A percentile compares a stretch with the other conserved stretches of the same genome.
phyloP scores from a whole-genome alignment of 768 basidiomycete genomes.

The Rhodotorula babjevae region DNA sequence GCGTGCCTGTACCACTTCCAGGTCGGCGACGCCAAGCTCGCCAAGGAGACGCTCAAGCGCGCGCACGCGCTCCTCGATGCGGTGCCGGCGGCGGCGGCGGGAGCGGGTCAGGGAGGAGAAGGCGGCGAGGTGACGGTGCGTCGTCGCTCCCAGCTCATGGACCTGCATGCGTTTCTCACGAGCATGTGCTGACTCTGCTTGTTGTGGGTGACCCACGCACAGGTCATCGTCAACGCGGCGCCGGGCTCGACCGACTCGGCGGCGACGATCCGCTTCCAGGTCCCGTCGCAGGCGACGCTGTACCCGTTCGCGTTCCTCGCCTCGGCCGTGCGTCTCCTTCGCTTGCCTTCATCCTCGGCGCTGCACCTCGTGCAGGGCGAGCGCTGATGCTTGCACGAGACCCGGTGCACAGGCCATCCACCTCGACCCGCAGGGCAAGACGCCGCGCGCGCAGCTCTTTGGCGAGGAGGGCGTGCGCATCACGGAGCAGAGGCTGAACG shows the following conservation, averaged over 20 bases:
- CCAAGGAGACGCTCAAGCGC: slow-evolving; percentile 17
- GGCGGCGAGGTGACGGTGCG: neutral
- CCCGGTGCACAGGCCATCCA: neutral
- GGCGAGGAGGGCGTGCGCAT: slow-evolving; percentile 17
- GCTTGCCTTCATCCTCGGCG: neutral
- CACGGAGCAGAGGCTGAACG: neutral
- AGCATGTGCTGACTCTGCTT: too few relatives aligned
- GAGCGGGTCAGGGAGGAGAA: neutral
- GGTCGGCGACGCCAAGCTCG: slow-evolving; percentile 6
- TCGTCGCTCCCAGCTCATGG: too few relatives aligned
- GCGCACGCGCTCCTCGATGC: slow-evolving; percentile 20
- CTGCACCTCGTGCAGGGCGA: too few relatives aligned
- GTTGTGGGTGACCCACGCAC: neutral
- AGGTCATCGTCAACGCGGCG: neutral
- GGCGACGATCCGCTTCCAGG: neutral
- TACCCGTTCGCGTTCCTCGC: slow-evolving; percentile 22
- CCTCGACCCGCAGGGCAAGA: slow-evolving; percentile 18
- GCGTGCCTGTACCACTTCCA: neutral
- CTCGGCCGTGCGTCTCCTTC: neutral
- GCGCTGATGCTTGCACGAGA: neutral
- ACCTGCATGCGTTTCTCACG: too few relatives aligned
- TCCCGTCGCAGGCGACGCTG: slow-evolving; percentile 10
- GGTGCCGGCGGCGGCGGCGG: neutral
- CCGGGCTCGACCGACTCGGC: neutral
- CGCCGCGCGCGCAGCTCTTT: slow-evolving; percentile 11